Base-by-base conservation (phyloP, 1,284 basidiomycete genomes). In the Puccinia triticina region DNA sequence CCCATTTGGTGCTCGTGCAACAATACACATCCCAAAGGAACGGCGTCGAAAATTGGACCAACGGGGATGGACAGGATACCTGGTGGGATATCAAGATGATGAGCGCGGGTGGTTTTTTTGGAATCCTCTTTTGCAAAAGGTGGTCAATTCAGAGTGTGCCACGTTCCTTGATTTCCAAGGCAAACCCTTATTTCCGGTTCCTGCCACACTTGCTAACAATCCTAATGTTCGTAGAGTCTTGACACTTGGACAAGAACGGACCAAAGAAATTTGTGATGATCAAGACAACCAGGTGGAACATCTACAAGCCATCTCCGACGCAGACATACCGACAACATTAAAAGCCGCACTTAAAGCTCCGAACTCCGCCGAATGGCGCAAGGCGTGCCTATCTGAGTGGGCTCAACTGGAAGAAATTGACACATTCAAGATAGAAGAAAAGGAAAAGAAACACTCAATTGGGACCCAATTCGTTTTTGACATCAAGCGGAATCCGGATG, bases 11-110 rank as follows among this genome's bases (percentile, higher is more conserved):
- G 57, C n/a, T 21, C 11, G 26, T 21, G 75, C 55, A 18, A 32
- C 37, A 4, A 57, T 77, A 23, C 53, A 77, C 26, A 64, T 77
- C 26, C 75, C 53, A 26, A 43, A 43, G 12, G 75, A 77, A 10
- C 12, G 11, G 1, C 32, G 32, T 2, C 8, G 43, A 8, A 75
- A 75, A n/a, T 23, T 75, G 2, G 73, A 75, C 8, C 18, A 53
- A 1, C 37, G 43, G 2, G 71, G 29, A 1, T 34, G 71, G 50
- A 18, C 18, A 50, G 29, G 43, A 8, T 23, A 34, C 16, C 48
- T 75, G 16, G 48, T 75, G 1, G 50, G 34, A 14, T 72, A 37
- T n/a, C 69, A 43, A 43, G 40, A 43, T 34, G n/a, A 72, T 12
- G 12, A 43, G 40, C 12, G 40, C 12, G 40, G 40, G 12, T 43